Conservation (phyloP, 2,329 filamentous ascomycete genomes). For the Colletotrichum liriopes region DNA sequence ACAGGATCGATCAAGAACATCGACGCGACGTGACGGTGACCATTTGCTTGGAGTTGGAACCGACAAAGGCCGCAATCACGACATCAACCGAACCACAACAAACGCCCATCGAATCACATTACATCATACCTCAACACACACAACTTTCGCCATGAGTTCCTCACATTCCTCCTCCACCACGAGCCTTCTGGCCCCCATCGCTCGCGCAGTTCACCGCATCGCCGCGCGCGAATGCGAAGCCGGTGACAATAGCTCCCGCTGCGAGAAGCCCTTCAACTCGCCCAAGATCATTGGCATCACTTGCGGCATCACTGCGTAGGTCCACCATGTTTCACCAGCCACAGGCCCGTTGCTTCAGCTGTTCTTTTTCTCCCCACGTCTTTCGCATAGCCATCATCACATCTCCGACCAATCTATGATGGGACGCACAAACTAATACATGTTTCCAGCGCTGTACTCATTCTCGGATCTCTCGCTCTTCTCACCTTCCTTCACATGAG, state of each 20-base stretch:
- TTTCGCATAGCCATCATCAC: background rate
- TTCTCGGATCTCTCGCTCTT: slow-evolving; percentile 14
- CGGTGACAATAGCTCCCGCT: slow-evolving; percentile 26
- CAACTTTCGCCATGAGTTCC: slow-evolving; percentile 9
- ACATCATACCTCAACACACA: slow-evolving; percentile 1
- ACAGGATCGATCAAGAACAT: background rate
- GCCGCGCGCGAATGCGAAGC: slow-evolving; percentile 30
- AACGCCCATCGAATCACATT: slow-evolving; percentile 6
- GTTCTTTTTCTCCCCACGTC: no score
- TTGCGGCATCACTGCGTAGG: slow-evolving; percentile 34
- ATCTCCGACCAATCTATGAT: background rate
- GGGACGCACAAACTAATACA: background rate
- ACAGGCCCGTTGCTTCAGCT: background rate
- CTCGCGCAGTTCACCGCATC: slow-evolving; percentile 15
- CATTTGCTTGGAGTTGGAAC: background rate
- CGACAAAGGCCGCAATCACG: background rate
- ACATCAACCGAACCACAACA: background rate
- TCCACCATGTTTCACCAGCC: background rate
- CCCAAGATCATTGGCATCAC: slow-evolving; percentile 37
- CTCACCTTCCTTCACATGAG: slow-evolving; percentile 31
- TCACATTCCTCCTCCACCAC: background rate
- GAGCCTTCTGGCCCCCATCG: slow-evolving; percentile 30
- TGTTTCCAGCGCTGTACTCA: slow-evolving; percentile 30
- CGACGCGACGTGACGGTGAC: background rate
- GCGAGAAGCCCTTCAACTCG: slow-evolving; percentile 35